Evolutionary conservation across 2,329 filamentous ascomycete species (phyloP).

Genomic region (Aspergillus sclerotialis): DNA sequence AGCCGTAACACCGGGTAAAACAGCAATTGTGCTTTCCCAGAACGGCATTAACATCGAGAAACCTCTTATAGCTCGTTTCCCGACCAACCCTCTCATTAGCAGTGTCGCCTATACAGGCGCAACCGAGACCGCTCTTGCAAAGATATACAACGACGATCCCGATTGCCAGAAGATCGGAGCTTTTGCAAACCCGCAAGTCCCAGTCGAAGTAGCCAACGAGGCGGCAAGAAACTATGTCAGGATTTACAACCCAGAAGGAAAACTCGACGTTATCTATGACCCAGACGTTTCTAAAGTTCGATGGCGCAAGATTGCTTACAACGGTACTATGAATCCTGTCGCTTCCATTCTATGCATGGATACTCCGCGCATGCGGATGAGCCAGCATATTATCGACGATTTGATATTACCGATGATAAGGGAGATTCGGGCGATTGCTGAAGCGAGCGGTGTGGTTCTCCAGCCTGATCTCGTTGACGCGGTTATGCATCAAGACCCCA

Average conservation of each 20-base stretch:
- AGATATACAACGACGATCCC: too few species aligned
- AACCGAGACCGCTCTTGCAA: constrained; percentile 42
- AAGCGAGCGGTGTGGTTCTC: constrained; percentile 38
- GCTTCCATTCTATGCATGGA: constrained; percentile 47
- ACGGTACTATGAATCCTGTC: constrained; percentile 48
- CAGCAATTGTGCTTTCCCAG: constrained; percentile 52
- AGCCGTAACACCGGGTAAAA: constrained; percentile 45
- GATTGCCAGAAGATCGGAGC: too few species aligned
- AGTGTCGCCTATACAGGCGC: constrained; percentile 49
- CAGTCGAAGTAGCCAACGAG: constrained; percentile 6
- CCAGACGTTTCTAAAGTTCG: constrained; percentile 19
- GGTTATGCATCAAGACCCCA: constrained; percentile 45
- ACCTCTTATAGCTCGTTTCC: constrained; percentile 45
- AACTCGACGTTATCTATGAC: constrained; percentile 27
- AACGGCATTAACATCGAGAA: constrained; percentile 60
- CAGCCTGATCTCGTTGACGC: constrained; percentile 37
- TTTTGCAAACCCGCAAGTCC: too few species aligned
- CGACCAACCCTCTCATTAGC: constrained; percentile 46
- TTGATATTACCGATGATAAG: constrained; percentile 48
- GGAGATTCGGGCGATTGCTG: constrained; percentile 37
- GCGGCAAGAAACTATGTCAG: constrained; percentile 38
- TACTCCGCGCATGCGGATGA: constrained; percentile 44
- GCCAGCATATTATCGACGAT: constrained; percentile 36
- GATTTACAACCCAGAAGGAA: constrained; percentile 42
- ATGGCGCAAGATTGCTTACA: constrained; percentile 41